Evolutionary conservation across 495 filamentous ascomycete genomes (phyloP), one percentile per base, ranked within the genome.

Genomic region (Annulohypoxylon maeteangense): DNA sequence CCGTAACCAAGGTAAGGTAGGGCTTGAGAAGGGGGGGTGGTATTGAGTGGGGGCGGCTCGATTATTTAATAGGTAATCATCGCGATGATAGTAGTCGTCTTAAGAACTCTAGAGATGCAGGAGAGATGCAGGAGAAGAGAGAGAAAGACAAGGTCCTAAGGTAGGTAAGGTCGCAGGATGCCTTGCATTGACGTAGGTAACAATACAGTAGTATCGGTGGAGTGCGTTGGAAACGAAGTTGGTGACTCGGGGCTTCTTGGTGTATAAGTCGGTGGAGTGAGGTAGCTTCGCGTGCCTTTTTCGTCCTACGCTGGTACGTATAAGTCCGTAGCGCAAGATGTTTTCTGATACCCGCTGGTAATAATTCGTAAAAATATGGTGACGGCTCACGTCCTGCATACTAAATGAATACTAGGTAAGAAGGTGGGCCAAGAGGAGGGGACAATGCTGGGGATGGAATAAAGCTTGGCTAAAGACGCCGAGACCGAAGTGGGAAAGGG

Each of bases 181-280:
- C 20, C 27, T 57, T 66, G 68, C 62, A 66, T 71, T 66, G 62
- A 66, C 57, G 62, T 66, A 61, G 54, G 62, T 56, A 62, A 58
- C 62, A 38, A 65, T 45, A 66, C 40, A 12, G 57, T 66, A 36
- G 68, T 62, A 62, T 57, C 18, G 44, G 57, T 66, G 51, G 68
- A 59, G 63, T 54, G 18, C 34, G 12, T 56, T 48, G 44, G 50
- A 36, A 53, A 50, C 27, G 42, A 32, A 62, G 14, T 40, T 60
- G 57, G 40, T 53, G 48, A 56, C 54, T 20, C n/a, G 51, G 34
- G 54, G 44, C 40, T 71, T 53, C 40, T 44, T 58, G 12, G 14
- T 50, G 58, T 65, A 65, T 56, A 66, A 61, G 38, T 50, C 60
- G 18, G 69, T 72, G 69, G 69, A 16, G 69, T 64, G 64, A 72